phyloP scores from a whole-genome alignment of 1,139 yeast species.

The Lizanozyma gosingica region DNA sequence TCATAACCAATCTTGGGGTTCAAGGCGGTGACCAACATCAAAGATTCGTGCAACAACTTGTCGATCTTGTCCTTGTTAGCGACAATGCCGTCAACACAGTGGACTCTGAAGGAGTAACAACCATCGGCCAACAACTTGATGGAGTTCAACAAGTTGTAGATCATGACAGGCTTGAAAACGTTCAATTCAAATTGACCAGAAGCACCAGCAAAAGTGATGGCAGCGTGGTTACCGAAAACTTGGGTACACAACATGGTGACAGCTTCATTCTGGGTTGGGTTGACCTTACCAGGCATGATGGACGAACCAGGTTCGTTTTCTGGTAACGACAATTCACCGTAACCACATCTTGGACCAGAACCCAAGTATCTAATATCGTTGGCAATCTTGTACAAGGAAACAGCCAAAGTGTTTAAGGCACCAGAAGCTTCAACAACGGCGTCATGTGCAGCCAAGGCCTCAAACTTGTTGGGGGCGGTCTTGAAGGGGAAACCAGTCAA shows the following conservation, averaged over 20 bases:
- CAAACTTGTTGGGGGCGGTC: slow-evolving; percentile 98
- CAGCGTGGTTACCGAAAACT: slow-evolving; percentile 92
- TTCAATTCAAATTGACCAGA: slow-evolving; percentile 97
- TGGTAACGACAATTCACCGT: slow-evolving; percentile 90
- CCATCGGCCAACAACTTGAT: slow-evolving; percentile 88
- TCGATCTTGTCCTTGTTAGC: slow-evolving; percentile 86
- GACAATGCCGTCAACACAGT: slow-evolving; percentile 89
- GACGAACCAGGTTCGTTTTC: slow-evolving; percentile 99
- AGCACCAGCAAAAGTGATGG: slow-evolving; percentile 96
- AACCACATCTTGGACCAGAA: slow-evolving; percentile 98
- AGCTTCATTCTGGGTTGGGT: slow-evolving; percentile 99
- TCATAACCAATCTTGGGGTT: slow-evolving; percentile 99
- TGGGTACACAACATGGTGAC: slow-evolving; percentile 97
- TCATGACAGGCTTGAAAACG: slow-evolving; percentile 96
- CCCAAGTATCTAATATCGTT: slow-evolving; percentile 97
- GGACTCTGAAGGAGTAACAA: slow-evolving; percentile 74
- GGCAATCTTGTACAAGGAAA: slow-evolving; percentile 89
- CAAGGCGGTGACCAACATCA: slow-evolving; percentile 96
- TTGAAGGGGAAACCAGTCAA: slow-evolving; percentile 81
- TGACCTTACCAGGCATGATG: slow-evolving; percentile 98
- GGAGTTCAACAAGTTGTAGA: slow-evolving; percentile 79
- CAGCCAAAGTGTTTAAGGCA: slow-evolving; percentile 92
- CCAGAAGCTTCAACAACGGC: slow-evolving; percentile 97
- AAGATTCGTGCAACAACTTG: slow-evolving; percentile 83
- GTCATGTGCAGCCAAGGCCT: slow-evolving; percentile 98